Evolutionary conservation across 768 basidiomycete species (phyloP), one percentile per base, ranked within the genome.

Genomic region (Boletus subcaerulescens): DNA sequence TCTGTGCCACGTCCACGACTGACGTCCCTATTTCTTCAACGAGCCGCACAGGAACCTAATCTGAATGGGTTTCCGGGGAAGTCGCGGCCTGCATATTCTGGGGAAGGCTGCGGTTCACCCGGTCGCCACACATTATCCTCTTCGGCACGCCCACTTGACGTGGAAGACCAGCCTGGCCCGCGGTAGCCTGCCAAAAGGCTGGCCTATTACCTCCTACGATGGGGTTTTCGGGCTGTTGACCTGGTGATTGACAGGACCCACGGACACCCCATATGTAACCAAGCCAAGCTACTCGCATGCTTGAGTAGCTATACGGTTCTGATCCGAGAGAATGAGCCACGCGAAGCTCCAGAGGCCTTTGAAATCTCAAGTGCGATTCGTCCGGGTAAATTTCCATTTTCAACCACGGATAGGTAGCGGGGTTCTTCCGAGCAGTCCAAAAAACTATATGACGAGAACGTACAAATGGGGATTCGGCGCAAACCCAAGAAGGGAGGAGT

Each of bases 381-480:
- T 67, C 47, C 50, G 61, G 61, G 6, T n/a, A 48, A 50, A 58
- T 54, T 65, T 52, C 54, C 58, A 60, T 64, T 60, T 60, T 53
- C 43, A 24, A 17, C 50, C 55, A 39, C 47, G 48, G n/a, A 50
- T 50, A 46, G 44, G 48, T 39, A 50, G 57, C 60, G 55, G 59
- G 57, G 44, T 69, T 69, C 65, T 62, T 62, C 57, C 55, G 58
- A 42, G 36, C 48, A 45, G 53, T n/a, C 52, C 49, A 35, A 11
- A 35, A 35, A 35, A 35, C 53, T 58, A 60, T 22, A 57, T 65
- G 56, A 62, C 57, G 64, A 62, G 52, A 66, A 35, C 13, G 22
- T 39, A 55, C 56, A 60, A 67, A 69, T 65, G 67, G 67, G 50
- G 65, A 42, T 64, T 67, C 62, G 51, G 62, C 57, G 62, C 57